Conservation (phyloP, 148 eudicot species). For the Tetragonia tetragonoides region DNA sequence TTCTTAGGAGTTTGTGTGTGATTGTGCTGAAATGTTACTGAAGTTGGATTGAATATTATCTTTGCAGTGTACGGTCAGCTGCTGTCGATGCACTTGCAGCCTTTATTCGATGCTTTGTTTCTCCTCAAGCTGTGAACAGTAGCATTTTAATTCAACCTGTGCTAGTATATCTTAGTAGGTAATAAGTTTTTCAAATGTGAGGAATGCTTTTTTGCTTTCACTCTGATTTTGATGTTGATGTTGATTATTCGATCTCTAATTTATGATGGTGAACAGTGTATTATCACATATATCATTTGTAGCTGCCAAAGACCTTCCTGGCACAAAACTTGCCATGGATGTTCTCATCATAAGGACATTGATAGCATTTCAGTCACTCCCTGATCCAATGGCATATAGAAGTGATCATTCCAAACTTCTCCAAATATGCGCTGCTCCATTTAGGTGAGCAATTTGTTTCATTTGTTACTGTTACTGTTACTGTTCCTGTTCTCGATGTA, state of each 20-base stretch:
- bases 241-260: conserved; percentile 9
- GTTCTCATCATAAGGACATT: conserved; percentile 65
- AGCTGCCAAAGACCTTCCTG: conserved; percentile 52
- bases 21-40: conserved; percentile 3
- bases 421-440: conserved; percentile 83
- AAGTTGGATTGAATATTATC: conserved; percentile 12
- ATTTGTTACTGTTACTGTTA: conserved; percentile 14
- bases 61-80: conserved; percentile 79
- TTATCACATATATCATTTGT: conserved; percentile 57
- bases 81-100: conserved; percentile 91
- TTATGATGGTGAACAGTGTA: conserved; percentile 54
- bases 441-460: conserved; percentile 44
- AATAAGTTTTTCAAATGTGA: conserved; percentile 10
- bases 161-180: conserved; percentile 84
- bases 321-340: conserved; percentile 53
- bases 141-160: conserved; percentile 94
- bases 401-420: conserved; percentile 76
- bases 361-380: conserved; percentile 74
- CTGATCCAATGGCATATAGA: conserved; percentile 82
- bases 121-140: conserved; percentile 54
- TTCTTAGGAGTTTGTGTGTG: neutral
- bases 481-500: conserved; percentile 6
- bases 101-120: conserved; percentile 75
- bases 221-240: conserved; percentile 5
- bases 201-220: neutral